Conservation (phyloP, 768 basidiomycete species). For the Mycena indigotica region DNA sequence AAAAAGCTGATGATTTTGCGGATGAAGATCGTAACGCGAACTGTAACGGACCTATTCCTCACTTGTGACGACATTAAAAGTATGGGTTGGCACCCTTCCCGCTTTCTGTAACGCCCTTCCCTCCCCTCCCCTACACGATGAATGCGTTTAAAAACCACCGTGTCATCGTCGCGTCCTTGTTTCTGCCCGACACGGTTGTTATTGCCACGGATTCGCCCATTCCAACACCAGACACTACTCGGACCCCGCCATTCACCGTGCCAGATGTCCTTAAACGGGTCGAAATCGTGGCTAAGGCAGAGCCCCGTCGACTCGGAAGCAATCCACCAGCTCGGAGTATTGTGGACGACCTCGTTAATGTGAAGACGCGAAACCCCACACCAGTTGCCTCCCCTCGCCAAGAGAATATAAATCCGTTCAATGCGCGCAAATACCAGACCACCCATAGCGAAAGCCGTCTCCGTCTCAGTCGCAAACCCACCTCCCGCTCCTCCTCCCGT, state of each 20-base stretch:
- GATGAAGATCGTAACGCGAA: not conserved
- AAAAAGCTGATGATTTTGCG: not conserved
- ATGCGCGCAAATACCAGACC: slow-evolving; percentile 51
- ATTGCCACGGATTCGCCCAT: slow-evolving; percentile 55
- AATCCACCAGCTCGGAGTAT: slow-evolving; percentile 61
- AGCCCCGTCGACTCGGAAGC: slow-evolving; percentile 27
- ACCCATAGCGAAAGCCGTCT: slow-evolving; percentile 45
- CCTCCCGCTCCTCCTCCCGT: slow-evolving; percentile 54
- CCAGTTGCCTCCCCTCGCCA: slow-evolving; percentile 39
- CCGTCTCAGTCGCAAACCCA: slow-evolving; percentile 53
- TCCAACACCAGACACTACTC: slow-evolving; percentile 46
- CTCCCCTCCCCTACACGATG: slow-evolving; percentile 42
- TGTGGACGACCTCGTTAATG: slow-evolving; percentile 65
- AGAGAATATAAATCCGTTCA: slow-evolving; percentile 60
- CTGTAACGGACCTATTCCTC: not conserved
- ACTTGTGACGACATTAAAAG: slow-evolving; percentile 12
- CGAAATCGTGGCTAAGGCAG: slow-evolving; percentile 18
- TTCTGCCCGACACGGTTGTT: slow-evolving; percentile 75
- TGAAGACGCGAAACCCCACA: slow-evolving; percentile 46
- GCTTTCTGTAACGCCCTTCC: not conserved
- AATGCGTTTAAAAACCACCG: slow-evolving; percentile 73
- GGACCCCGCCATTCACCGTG: slow-evolving; percentile 22
- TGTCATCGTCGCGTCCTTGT: slow-evolving; percentile 80
- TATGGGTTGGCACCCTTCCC: not conserved
- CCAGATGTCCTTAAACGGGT: slow-evolving; percentile 29